Evolutionary conservation across 1,139 yeast species (phyloP).

Genomic region (Groenewaldozyma auringiensis): DNA sequence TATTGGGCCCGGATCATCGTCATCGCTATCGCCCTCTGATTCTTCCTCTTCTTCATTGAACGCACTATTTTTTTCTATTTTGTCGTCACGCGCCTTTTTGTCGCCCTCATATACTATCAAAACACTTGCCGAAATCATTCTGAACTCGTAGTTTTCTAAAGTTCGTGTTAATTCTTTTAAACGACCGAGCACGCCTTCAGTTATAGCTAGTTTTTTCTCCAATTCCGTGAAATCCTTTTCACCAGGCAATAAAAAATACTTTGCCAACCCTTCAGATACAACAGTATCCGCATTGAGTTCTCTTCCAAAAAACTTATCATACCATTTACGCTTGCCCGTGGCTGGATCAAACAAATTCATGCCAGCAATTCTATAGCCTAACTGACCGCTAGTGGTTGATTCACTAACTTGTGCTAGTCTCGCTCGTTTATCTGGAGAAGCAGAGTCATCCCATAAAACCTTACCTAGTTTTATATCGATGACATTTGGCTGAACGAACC

Average conservation of each 20-base stretch:
- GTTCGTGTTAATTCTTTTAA: slow-evolving; percentile 60
- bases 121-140: slow-evolving; percentile 69
- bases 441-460: slow-evolving; percentile 53
- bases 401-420: slow-evolving; percentile 58
- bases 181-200: slow-evolving; percentile 45
- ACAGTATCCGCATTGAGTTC: slow-evolving; percentile 41
- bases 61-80: slow-evolving; percentile 22
- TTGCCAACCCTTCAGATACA: slow-evolving; percentile 38
- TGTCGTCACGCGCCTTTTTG: slow-evolving; percentile 27
- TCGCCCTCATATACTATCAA: slow-evolving; percentile 72
- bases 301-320: slow-evolving; percentile 67
- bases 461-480: slow-evolving; percentile 80
- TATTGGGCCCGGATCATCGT: slow-evolving; percentile 25
- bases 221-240: slow-evolving; percentile 13
- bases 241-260: slow-evolving; percentile 39
- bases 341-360: slow-evolving; percentile 51
- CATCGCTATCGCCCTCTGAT: slow-evolving; percentile 24
- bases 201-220: slow-evolving; percentile 27
- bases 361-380: slow-evolving; percentile 77
- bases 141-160: slow-evolving; percentile 50
- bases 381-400: slow-evolving; percentile 71
- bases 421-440: slow-evolving; percentile 47
- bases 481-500: slow-evolving; percentile 59
- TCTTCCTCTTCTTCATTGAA: slow-evolving; percentile 26
- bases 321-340: slow-evolving; percentile 36